A percentile compares a stretch with the other conserved stretches of the same genome.
phyloP scores from a whole-genome alignment of 2,329 filamentous ascomycete genomes.

The Pseudogymnoascus sp. region DNA sequence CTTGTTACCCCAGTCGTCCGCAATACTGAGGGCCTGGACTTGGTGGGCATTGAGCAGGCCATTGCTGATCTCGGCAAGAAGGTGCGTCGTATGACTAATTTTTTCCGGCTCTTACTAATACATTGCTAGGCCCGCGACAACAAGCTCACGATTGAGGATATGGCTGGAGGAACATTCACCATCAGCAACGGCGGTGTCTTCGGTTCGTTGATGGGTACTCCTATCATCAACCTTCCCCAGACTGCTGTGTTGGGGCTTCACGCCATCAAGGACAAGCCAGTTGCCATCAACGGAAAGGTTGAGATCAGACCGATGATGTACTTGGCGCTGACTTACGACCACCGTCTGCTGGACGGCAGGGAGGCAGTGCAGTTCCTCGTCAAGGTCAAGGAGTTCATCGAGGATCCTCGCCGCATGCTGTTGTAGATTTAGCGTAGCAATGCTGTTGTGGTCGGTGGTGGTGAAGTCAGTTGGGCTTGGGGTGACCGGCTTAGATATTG shows the following conservation, averaged over 20 bases:
- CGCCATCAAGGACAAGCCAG: constrained; percentile 89
- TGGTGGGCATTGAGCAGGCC: constrained; percentile 79
- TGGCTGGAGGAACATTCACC: constrained; percentile 97
- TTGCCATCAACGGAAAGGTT: constrained; percentile 86
- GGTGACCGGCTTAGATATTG: not conserved
- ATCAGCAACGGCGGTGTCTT: constrained; percentile 98
- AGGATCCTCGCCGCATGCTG: constrained; percentile 90
- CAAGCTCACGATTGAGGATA: constrained; percentile 97
- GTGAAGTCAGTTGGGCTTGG: not conserved
- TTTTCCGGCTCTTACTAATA: constrained; percentile 12
- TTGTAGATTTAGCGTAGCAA: constrained; percentile 33
- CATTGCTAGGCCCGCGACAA: constrained; percentile 69
- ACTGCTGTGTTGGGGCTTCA: constrained; percentile 87
- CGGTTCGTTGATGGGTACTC: constrained; percentile 92
- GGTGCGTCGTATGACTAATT: constrained; percentile 40
- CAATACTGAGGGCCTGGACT: constrained; percentile 81
- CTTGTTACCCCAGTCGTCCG: constrained; percentile 94
- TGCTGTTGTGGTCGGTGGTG: constrained; percentile 1
- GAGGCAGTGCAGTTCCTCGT: constrained; percentile 95
- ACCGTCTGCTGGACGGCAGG: constrained; percentile 87
- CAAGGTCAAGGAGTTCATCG: constrained; percentile 95
- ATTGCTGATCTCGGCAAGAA: constrained; percentile 96
- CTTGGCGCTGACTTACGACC: constrained; percentile 93
- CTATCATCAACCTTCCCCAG: constrained; percentile 96
- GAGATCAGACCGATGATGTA: constrained; percentile 99